A percentile compares a stretch with the other conserved stretches of the same genome.
These are phyloP conservation scores for Globisporangium heterothallicum DNA, from an alignment of 352 stramenopile genomes.

Conservation along the genomic window DNA sequence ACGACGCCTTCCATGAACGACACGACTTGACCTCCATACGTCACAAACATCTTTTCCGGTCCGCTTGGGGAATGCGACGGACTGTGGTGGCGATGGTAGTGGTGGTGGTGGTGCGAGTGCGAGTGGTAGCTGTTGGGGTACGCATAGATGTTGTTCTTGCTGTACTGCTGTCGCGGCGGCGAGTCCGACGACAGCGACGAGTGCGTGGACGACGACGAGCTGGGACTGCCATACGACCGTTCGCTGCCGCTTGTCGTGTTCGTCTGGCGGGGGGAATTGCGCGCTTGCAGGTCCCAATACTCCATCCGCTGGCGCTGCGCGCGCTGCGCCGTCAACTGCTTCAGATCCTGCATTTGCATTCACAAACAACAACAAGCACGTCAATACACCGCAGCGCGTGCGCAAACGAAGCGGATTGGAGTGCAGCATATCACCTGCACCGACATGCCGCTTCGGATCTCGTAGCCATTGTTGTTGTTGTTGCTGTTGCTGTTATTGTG, in stretches of 20 bases:
- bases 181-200: constrained; percentile 14
- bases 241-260: constrained; percentile 16
- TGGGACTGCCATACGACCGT: constrained; percentile 19
- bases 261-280: constrained; percentile 41
- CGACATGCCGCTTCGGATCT: constrained; percentile 82
- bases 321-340: constrained; percentile 76
- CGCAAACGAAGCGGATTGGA: neutral
- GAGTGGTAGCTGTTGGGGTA: constrained; percentile 13
- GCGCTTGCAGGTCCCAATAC: constrained; percentile 45
- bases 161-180: constrained; percentile 17
- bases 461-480: constrained; percentile 29
- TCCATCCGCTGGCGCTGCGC: constrained; percentile 58
- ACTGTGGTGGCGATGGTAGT: constrained; percentile 16
- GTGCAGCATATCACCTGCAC: constrained; percentile 40
- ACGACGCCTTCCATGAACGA: constrained; percentile 82
- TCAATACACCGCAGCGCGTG: neutral
- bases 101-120: constrained; percentile 9
- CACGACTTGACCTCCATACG: constrained; percentile 69
- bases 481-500: constrained; percentile 21
- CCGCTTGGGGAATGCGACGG: constrained; percentile 17
- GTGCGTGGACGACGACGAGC: constrained; percentile 12
- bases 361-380: constrained; percentile 1
- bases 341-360: constrained; percentile 44
- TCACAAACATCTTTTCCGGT: constrained; percentile 76
- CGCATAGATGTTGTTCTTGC: constrained; percentile 29